Evolutionary conservation across 768 basidiomycete genomes (phyloP), one percentile per base, ranked within the genome.

Genomic region (Rhodosporidiobolus sp.): DNA sequence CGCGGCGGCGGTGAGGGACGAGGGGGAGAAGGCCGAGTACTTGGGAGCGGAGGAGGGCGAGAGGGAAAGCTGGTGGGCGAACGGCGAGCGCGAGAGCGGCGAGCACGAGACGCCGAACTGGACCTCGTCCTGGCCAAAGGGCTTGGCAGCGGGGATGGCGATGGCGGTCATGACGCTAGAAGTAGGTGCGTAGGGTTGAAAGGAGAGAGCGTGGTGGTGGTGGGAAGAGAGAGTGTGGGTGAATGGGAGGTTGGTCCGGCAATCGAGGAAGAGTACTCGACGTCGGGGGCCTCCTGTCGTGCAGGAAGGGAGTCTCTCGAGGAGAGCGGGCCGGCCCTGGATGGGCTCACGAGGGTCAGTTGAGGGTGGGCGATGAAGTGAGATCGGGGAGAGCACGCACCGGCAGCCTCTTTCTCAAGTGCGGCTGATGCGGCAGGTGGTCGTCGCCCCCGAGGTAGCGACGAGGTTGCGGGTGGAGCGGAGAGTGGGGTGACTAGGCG

Each of bases 301-400:
- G 70, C 63, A 65, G 63, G 69, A 65, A 63, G 58, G 59, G 56
- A 61, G 46, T 72, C 65, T 72, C 70, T 50, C 22, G 52, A 52
- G 28, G 62, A 72, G 62, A 72, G 71, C 71, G 66, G 71, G 71
- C 61, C 71, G 71, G 61, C 71, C 71, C 71, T 67, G 66, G 14
- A 30, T 43, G 38, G 50, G 5, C 22, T 3, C 10, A n/a, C 0
- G 17, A 24, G 19, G 0, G 43, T 22, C 8, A 35, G n/a, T 45
- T n/a, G 28, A 14, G 43, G 22, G n/a, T 22, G 34, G 10, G 34
- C 28, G 46, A 38, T 26, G 58, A 22, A 0, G 28, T 6, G 11
- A 46, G 26, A 2, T 26, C n/a, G 28, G 32, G 55, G 43, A 30
- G n/a, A 26, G 38, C 8, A 43, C 63, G 24, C 20, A 69, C 67